Percentiles rank a stretch among this genome's conserved stretches.
Conservation (phyloP, 176 grass and related monocot species). For the Oryza meyeriana region DNA sequence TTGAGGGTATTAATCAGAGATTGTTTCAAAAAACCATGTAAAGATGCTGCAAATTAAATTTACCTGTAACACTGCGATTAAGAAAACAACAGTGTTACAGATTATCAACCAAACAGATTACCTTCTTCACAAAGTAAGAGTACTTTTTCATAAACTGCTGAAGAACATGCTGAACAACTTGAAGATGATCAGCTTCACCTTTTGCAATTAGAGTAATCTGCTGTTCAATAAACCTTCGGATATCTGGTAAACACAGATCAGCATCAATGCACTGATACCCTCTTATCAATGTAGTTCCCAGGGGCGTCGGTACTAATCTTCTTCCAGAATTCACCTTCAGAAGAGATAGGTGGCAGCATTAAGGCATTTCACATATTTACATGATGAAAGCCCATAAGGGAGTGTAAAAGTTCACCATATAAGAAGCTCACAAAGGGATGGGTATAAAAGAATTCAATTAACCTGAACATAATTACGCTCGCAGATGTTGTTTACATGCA, state of each 20-base stretch:
- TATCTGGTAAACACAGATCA: slow-evolving; percentile 93
- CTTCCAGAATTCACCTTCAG: slow-evolving; percentile 87
- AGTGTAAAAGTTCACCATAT: slow-evolving; percentile 4
- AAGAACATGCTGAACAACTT: slow-evolving; percentile 76
- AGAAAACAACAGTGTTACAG: slow-evolving; percentile 3
- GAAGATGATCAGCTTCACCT: slow-evolving; percentile 75
- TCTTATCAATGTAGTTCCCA: slow-evolving; percentile 93
- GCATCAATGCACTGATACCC: slow-evolving; percentile 97
- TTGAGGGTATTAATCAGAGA: background rate
- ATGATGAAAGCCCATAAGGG: background rate
- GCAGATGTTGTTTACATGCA: slow-evolving; percentile 91
- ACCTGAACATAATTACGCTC: slow-evolving; percentile 99
- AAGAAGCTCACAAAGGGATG: background rate
- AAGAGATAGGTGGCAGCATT: slow-evolving; percentile 30
- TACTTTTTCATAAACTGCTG: slow-evolving; percentile 86
- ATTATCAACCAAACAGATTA: slow-evolving; percentile 40
- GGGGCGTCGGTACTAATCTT: slow-evolving; percentile 81
- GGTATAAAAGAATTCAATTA: slow-evolving; percentile 27
- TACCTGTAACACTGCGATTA: background rate
- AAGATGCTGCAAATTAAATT: background rate
- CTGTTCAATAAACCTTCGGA: slow-evolving; percentile 96
- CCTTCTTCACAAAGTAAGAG: slow-evolving; percentile 90
- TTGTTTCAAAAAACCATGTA: slow-evolving; percentile 7
- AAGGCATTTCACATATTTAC: background rate
- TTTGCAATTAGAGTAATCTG: slow-evolving; percentile 94